Base-by-base conservation (phyloP, 345 rosid species). In the Linum usitatissimum region DNA sequence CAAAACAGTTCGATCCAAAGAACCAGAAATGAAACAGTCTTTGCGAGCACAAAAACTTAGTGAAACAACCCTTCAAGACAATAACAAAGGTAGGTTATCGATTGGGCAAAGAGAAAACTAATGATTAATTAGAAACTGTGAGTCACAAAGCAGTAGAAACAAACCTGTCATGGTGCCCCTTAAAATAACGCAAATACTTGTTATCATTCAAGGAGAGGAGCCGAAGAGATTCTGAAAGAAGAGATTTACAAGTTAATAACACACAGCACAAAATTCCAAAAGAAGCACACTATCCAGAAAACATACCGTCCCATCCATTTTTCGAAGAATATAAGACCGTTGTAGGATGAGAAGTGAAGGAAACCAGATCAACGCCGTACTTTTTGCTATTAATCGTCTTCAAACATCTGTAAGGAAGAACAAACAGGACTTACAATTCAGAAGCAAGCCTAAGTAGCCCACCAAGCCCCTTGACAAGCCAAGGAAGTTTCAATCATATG, bases 281-380 rank as follows among this genome's bases (percentile, higher is more conserved):
- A 12, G 12, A 55, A 5, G 38, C 49, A 39, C n/a, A 6, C 17
- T 5, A 3, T 54, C 17, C 15, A 17, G 30, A 58, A 65, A 65
- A 66, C 88, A 65, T 76, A 90, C 97, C 99, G 72, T 93, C 99
- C 99, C 99, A 93, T 61, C 99, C 99, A 78, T 90, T 93, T 73
- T 86, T 82, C 55, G 97, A 93, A 36, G 97, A 87, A 80, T 90
- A 93, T 80, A 90, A 87, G 64, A 90, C 97, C 67, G 96, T 93
- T 6, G 96, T 86, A 9, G 92, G 92, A 71, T 84, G 89, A 28
- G 84, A 80, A 70, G 99, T 90, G 78, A 90, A 93, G 71, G 84
- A 81, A 75, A 93, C 99, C 40, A 87, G 80, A 79, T 90, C 99
- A 67, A 93, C 96, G 7, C 99, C 99, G 69, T 93, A 93, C 76